These are phyloP conservation scores for Bipolaris zeicola DNA, from an alignment of 2,329 filamentous ascomycete genomes.

Conservation along the genomic window DNA sequence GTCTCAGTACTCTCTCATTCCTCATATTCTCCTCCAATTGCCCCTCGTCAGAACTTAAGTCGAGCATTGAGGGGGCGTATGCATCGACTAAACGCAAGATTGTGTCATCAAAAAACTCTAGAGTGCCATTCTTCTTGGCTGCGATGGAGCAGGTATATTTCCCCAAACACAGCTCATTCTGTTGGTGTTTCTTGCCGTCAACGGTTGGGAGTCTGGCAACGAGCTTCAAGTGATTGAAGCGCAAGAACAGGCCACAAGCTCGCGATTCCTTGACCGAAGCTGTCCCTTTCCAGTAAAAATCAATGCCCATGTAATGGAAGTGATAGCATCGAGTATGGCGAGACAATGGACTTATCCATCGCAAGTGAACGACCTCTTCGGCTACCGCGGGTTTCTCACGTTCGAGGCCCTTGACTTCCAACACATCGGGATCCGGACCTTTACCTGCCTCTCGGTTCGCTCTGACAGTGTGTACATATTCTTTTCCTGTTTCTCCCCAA, in stretches of 20 bases:
- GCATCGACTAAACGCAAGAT: constrained; percentile 24
- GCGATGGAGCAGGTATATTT: constrained; percentile 38
- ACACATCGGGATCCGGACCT: constrained; percentile 22
- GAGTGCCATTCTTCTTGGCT: constrained; percentile 31
- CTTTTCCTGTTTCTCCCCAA: constrained; percentile 41
- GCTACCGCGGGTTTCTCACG: constrained; percentile 7
- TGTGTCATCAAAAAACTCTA: constrained; percentile 35
- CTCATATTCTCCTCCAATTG: background rate
- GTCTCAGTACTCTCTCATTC: background rate
- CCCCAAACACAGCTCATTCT: constrained; percentile 32
- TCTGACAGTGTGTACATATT: constrained; percentile 32
- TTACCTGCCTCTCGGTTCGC: constrained; percentile 19
- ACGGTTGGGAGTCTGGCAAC: constrained; percentile 17
- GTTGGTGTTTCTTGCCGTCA: background rate
- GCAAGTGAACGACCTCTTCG: constrained; percentile 34
- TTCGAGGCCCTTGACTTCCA: background rate
- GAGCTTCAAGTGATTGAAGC: constrained; percentile 43
- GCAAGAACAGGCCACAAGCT: constrained; percentile 28
- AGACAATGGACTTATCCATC: constrained; percentile 36
- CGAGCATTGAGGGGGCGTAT: background rate
- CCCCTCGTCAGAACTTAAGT: background rate
- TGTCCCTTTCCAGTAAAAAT: constrained; percentile 47
- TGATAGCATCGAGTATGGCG: constrained; percentile 35
- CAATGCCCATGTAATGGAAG: constrained; percentile 33
- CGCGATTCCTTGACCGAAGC: constrained; percentile 31